phyloP scores from a whole-genome alignment of 305 asterid genomes.

The Fraxinus paxiana region DNA sequence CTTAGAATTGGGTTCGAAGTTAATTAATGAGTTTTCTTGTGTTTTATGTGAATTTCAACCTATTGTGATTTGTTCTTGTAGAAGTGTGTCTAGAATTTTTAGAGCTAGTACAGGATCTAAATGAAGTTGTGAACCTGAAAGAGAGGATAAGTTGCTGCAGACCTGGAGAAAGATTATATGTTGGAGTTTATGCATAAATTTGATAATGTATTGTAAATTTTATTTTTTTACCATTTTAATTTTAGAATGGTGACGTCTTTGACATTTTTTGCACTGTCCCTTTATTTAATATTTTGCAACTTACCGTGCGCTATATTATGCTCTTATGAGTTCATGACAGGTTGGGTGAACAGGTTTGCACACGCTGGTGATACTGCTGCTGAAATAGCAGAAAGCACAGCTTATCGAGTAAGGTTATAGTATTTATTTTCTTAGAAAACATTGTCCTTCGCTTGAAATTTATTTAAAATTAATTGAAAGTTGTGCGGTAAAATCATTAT shows the following conservation, averaged over 20 bases:
- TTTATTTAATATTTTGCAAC: constrained; percentile 1
- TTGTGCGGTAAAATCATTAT: not conserved
- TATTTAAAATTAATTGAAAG: not conserved
- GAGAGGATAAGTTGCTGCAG: constrained; percentile 5
- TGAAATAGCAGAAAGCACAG: constrained; percentile 88
- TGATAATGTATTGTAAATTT: not conserved
- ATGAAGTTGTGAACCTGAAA: not conserved
- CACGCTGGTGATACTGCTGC: constrained; percentile 91
- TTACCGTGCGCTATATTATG: not conserved
- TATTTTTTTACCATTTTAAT: not conserved
- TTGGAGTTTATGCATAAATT: not conserved
- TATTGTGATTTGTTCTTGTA: not conserved
- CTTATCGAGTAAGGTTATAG: constrained; percentile 53
- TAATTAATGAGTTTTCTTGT: not conserved
- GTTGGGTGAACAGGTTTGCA: constrained; percentile 99
- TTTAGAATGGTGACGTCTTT: not conserved
- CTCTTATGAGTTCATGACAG: constrained; percentile 43
- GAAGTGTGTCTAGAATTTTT: not conserved
- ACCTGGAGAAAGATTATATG: not conserved
- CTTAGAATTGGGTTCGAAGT: not conserved
- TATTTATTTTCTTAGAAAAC: not conserved
- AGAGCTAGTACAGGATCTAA: not conserved
- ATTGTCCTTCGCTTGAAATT: not conserved
- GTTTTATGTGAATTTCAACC: not conserved
- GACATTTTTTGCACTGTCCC: not conserved